phyloP scores from a whole-genome alignment of 441 rosid species.

The Arabidopsis hybrid region DNA sequence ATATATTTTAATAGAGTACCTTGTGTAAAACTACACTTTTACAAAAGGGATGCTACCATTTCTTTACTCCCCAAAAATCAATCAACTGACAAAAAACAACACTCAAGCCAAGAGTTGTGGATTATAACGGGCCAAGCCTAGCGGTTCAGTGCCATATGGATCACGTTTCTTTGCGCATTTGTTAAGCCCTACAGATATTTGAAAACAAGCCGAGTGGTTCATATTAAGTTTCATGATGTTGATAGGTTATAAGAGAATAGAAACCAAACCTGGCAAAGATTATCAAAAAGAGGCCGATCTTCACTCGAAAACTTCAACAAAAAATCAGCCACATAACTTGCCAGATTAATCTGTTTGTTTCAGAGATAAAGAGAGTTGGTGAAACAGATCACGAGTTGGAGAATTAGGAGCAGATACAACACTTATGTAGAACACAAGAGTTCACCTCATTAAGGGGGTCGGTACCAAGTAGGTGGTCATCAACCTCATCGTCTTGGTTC shows the following conservation, averaged over 20 bases:
- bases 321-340: constrained; percentile 71
- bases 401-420: background rate
- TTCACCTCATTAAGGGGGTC: constrained; percentile 89
- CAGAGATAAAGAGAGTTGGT: constrained; percentile 20
- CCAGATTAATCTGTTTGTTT: constrained; percentile 70
- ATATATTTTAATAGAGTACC: background rate
- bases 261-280: constrained; percentile 71
- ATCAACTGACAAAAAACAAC: constrained; percentile 19
- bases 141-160: constrained; percentile 53
- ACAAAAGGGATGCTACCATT: constrained; percentile 28
- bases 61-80: constrained; percentile 31
- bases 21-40: constrained; percentile 23
- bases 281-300: constrained; percentile 60
- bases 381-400: constrained; percentile 18
- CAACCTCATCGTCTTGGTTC: constrained; percentile 73
- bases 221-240: constrained; percentile 15
- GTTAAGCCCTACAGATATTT: constrained; percentile 59
- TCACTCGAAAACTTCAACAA: constrained; percentile 57
- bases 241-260: constrained; percentile 17
- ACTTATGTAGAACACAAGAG: background rate
- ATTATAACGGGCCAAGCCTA: constrained; percentile 42
- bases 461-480: constrained; percentile 50
- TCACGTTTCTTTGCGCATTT: constrained; percentile 55
- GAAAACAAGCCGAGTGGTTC: constrained; percentile 25
- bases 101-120: constrained; percentile 29